Base-by-base conservation (phyloP, 176 grass and related monocot species). In the Raddia distichophylla region DNA sequence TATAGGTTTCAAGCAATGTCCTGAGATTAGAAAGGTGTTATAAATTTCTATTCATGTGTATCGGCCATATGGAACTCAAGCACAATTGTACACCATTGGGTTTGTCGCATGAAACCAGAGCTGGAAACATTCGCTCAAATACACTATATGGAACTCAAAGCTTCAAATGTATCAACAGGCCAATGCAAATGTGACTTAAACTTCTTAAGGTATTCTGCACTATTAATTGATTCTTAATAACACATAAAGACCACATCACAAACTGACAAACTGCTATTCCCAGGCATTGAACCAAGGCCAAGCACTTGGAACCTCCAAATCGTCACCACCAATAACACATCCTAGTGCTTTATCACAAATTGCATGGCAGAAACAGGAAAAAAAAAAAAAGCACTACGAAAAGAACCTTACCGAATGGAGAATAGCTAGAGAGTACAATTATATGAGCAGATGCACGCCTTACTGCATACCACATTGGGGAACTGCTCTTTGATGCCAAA, bases 381-480 rank as follows among this genome's bases (percentile, higher is more conserved):
- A 82, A 13, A 70, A 75, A 85, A 82, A 13, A 70, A 75, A 82
- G 49, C 2, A 75, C 75, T 18, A 61, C 32, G 74, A 77, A 20
- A 60, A 85, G 14, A 10, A 82, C 16, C 57, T 84, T 94, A 98
- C 95, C 95, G 34, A 94, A 98, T 81, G 95, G 88, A 83, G 95
- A 98, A 89, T 98, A 98, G 84, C 95, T 94, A 58, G 95, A 98
- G n/a, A 98, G 85, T 82, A 98, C 88, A 16, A 98, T 94, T 73
- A 94, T 87, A 81, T 98, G 92, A 64, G 92, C 95, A 83, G 95
- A 98, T 86, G 92, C 95, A 52, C 92, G 90, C 80, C 92, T 92
- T 71, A 94, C 81, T 72, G 95, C 90, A 81, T 98, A 94, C 95
- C 95, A 98, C 87, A 98, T 91, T 42, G 90, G 92, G 80, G 95